A percentile compares a stretch with the other conserved stretches of the same genome.
phyloP scores from a whole-genome alignment of 176 grass and related monocot genomes.

The Cenchrus americanus region DNA sequence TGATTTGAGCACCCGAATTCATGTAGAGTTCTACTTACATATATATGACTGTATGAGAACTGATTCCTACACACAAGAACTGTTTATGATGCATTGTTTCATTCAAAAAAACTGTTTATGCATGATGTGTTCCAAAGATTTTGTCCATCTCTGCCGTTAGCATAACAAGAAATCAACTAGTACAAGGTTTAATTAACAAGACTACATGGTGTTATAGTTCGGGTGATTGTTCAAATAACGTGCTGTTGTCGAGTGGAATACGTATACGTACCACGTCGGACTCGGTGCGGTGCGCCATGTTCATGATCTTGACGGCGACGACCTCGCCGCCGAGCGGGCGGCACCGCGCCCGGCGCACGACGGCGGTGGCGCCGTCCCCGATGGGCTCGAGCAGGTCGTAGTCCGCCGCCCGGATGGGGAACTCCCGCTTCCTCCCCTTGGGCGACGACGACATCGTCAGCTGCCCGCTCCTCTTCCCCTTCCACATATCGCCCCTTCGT shows the following conservation, averaged over 20 bases:
- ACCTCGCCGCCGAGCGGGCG: conserved; percentile 63
- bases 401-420: conserved; percentile 57
- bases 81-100: background rate
- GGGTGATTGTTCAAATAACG: too few species aligned
- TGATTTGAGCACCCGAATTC: background rate
- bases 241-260: background rate
- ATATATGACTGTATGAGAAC: too few species aligned
- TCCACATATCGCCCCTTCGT: background rate
- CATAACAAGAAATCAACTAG: background rate
- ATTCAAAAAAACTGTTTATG: background rate
- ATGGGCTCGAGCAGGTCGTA: conserved; percentile 83
- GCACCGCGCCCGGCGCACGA: conserved; percentile 77
- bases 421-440: conserved; percentile 65
- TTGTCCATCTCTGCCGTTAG: too few species aligned
- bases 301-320: conserved; percentile 94
- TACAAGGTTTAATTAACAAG: background rate
- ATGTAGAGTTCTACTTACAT: too few species aligned
- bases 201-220: too few species aligned
- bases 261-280: conserved; percentile 58
- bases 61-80: background rate
- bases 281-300: conserved; percentile 59
- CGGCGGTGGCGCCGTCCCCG: conserved; percentile 88
- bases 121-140: background rate
- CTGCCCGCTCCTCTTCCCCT: conserved; percentile 23
- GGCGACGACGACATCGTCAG: too few species aligned